Conservation (phyloP, 805 yeast species). For the Saccharomyces paradoxus region DNA sequence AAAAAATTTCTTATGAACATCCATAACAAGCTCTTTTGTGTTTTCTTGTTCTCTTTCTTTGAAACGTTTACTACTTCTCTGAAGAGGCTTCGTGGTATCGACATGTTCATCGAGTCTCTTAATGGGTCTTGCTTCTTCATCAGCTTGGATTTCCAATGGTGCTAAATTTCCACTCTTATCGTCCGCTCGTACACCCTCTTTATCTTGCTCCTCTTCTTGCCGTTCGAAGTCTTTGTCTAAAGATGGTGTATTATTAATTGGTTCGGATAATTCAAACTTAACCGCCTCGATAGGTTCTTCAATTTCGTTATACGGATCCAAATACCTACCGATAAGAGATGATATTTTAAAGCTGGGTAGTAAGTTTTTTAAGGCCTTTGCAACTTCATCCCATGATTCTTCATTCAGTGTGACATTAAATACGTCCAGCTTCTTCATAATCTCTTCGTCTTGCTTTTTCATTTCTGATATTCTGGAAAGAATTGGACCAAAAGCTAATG, state of each 20-base stretch:
- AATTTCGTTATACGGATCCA: constrained; percentile 46
- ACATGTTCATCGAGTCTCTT: constrained; percentile 15
- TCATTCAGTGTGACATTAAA: constrained; percentile 16
- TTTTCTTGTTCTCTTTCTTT: constrained; percentile 25
- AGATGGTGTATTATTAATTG: not conserved
- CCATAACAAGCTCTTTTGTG: constrained; percentile 4
- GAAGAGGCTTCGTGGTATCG: constrained; percentile 19
- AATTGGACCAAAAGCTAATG: constrained; percentile 16
- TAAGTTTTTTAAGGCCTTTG: constrained; percentile 17
- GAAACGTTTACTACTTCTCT: constrained; percentile 36
- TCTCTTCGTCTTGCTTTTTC: constrained; percentile 31
- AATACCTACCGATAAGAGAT: constrained; percentile 28
- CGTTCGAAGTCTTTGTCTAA: constrained; percentile 2
- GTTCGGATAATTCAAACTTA: constrained; percentile 23
- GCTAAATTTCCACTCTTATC: constrained; percentile 10
- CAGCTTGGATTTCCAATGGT: constrained; percentile 9
- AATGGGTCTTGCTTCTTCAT: constrained; percentile 5
- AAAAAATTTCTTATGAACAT: constrained; percentile 15
- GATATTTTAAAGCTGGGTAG: constrained; percentile 34
- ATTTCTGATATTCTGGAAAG: constrained; percentile 29
- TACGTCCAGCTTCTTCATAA: constrained; percentile 30
- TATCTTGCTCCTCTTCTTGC: constrained; percentile 8
- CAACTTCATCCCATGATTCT: constrained; percentile 27
- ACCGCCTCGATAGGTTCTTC: constrained; percentile 43
- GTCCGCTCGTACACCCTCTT: constrained; percentile 14